These are phyloP conservation scores for Allantophomopsis lycopodina DNA, from an alignment of 2,329 filamentous ascomycete species.

Conservation along the genomic window DNA sequence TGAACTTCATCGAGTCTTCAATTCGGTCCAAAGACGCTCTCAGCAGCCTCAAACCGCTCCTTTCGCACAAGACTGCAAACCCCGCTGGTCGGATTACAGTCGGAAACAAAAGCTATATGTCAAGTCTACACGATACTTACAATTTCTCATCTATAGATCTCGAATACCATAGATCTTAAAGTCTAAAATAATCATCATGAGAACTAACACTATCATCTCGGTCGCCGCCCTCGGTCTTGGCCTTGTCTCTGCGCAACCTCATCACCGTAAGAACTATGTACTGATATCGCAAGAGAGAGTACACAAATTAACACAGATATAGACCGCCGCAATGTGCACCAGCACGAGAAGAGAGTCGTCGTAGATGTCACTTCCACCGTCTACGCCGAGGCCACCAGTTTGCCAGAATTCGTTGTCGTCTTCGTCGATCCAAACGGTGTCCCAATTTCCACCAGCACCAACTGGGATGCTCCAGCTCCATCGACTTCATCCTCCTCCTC, in stretches of 20 bases:
- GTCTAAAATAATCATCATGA: constrained; percentile 22
- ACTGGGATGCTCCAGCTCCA: constrained; percentile 7
- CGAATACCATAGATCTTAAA: too few species aligned
- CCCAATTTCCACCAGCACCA: constrained; percentile 29
- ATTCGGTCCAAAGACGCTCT: not conserved
- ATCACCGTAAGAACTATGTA: constrained; percentile 15
- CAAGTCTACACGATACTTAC: too few species aligned
- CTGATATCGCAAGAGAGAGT: not conserved
- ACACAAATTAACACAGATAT: not conserved
- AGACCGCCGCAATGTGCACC: constrained; percentile 12
- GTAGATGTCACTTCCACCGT: constrained; percentile 21
- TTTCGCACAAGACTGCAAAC: not conserved
- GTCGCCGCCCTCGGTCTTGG: constrained; percentile 22
- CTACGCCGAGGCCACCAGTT: constrained; percentile 19
- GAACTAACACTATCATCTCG: constrained; percentile 20
- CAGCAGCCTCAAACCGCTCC: not conserved
- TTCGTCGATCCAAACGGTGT: constrained; percentile 45
- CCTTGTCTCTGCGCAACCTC: constrained; percentile 27
- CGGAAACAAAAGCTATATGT: constrained; percentile 1
- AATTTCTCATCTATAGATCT: too few species aligned
- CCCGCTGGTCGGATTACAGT: constrained; percentile 2
- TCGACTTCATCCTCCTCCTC: not conserved
- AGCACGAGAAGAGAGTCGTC: constrained; percentile 12
- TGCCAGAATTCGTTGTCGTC: constrained; percentile 37
- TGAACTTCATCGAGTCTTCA: not conserved